Evolutionary conservation across 2,329 filamentous ascomycete genomes (phyloP).

Genomic region (Fusarium fracticaudum): DNA sequence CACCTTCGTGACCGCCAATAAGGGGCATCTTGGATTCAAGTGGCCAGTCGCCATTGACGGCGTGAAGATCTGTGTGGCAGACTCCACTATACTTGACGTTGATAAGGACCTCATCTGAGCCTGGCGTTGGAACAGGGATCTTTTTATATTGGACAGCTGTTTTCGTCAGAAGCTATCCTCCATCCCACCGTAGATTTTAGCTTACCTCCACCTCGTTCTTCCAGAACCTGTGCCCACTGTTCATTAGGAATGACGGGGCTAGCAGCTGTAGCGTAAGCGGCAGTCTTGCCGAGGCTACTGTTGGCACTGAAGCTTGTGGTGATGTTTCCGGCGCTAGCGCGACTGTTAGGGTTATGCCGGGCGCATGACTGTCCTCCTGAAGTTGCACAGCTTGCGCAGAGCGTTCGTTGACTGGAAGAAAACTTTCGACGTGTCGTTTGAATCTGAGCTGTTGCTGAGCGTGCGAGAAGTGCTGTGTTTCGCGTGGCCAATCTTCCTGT

Average conservation of each 20-base stretch:
- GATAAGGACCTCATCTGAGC: constrained; percentile 85
- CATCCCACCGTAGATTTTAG: background rate
- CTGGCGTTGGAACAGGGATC: constrained; percentile 81
- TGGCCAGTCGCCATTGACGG: constrained; percentile 88
- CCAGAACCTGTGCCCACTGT: constrained; percentile 90
- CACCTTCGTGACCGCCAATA: constrained; percentile 80
- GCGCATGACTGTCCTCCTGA: constrained; percentile 23
- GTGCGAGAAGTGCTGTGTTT: constrained; percentile 20
- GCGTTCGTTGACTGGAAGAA: constrained; percentile 21
- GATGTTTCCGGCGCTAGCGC: constrained; percentile 16
- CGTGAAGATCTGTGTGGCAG: constrained; percentile 82
- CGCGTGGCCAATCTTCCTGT: constrained; percentile 13
- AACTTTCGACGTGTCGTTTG: constrained; percentile 21
- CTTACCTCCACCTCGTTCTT: constrained; percentile 74
- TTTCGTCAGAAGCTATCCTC: background rate
- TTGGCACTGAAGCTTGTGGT: constrained; percentile 2
- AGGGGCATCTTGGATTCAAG: constrained; percentile 79
- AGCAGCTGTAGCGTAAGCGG: constrained; percentile 35
- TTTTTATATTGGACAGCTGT: constrained; percentile 73
- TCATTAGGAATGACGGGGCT: constrained; percentile 70
- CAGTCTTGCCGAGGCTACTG: constrained; percentile 21
- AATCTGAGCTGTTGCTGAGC: constrained; percentile 11
- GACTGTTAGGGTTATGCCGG: constrained; percentile 19
- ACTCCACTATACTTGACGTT: constrained; percentile 91
- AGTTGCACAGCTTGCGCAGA: constrained; percentile 24